These are phyloP conservation scores for Rubia peregrina DNA, from an alignment of 305 asterid genomes.

Conservation along the genomic window DNA sequence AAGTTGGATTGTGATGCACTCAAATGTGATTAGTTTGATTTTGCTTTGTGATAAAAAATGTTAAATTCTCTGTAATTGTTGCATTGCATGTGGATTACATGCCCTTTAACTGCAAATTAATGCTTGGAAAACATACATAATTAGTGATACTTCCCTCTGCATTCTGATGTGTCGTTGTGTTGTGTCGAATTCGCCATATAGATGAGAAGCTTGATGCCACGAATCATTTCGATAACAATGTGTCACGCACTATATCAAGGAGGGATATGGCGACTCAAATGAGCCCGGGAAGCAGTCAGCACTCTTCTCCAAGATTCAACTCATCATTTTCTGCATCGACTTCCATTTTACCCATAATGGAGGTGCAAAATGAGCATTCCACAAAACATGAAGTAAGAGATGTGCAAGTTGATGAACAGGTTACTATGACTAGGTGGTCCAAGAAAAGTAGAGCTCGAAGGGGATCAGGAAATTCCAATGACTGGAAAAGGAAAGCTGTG, in stretches of 20 bases:
- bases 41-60: neutral
- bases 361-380: slow-evolving; percentile 33
- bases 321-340: slow-evolving; percentile 58
- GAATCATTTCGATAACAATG: slow-evolving; percentile 37
- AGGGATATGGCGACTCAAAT: slow-evolving; percentile 46
- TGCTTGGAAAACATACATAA: neutral
- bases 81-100: neutral
- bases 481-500: slow-evolving; percentile 61
- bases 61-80: neutral
- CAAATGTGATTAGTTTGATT: too few relatives aligned
- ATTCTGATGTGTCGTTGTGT: neutral
- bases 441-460: slow-evolving; percentile 51
- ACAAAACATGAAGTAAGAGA: slow-evolving; percentile 60
- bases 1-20: neutral
- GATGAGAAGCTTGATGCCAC: slow-evolving; percentile 39
- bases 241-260: slow-evolving; percentile 58
- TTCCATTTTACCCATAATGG: slow-evolving; percentile 48
- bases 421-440: slow-evolving; percentile 86
- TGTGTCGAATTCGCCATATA: slow-evolving; percentile 7
- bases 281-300: slow-evolving; percentile 35
- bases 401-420: slow-evolving; percentile 72
- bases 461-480: slow-evolving; percentile 43
- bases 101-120: neutral
- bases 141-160: slow-evolving; percentile 1
- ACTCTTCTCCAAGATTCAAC: slow-evolving; percentile 30